Conservation (phyloP, 352 stramenopile species). For the Phytopythium aichiense region DNA sequence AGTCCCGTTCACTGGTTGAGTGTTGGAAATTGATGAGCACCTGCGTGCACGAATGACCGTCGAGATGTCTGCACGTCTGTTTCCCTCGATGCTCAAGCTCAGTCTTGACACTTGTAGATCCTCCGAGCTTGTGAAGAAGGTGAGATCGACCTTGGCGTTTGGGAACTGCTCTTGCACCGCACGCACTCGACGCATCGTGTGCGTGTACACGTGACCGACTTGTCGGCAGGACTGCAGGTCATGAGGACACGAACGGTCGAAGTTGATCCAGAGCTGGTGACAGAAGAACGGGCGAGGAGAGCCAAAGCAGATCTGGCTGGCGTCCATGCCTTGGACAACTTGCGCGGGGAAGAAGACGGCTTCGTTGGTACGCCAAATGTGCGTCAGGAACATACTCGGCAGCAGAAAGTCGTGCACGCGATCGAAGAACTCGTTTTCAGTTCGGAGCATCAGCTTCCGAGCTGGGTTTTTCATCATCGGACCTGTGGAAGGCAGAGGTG, state of each 20-base stretch:
- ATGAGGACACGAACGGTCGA: slow-evolving; percentile 10
- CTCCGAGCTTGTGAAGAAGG: slow-evolving; percentile 19
- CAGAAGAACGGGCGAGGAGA: slow-evolving; percentile 7
- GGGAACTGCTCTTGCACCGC: slow-evolving; percentile 9
- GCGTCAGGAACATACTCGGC: slow-evolving; percentile 24
- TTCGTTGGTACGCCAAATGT: slow-evolving; percentile 31
- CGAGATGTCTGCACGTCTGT: slow-evolving; percentile 17
- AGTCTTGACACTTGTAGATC: slow-evolving; percentile 15
- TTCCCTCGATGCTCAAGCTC: slow-evolving; percentile 5
- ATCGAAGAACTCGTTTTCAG: slow-evolving; percentile 28
- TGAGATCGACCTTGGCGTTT: slow-evolving; percentile 15
- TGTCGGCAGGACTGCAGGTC: background rate
- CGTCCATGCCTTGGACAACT: background rate
- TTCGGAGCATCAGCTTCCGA: slow-evolving; percentile 11
- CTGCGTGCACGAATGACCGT: slow-evolving; percentile 15
- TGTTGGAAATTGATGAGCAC: background rate
- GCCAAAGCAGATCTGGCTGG: background rate
- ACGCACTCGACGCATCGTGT: slow-evolving; percentile 11
- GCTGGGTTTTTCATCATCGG: background rate
- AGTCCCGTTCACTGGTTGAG: no score
- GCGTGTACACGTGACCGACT: slow-evolving; percentile 10
- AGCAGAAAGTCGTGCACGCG: slow-evolving; percentile 38
- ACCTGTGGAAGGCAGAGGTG: background rate
- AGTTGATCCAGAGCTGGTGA: slow-evolving; percentile 19
- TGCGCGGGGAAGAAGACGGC: slow-evolving; percentile 9